Conservation (phyloP, 2,329 filamentous ascomycete species). For the Cladosporium sp. region DNA sequence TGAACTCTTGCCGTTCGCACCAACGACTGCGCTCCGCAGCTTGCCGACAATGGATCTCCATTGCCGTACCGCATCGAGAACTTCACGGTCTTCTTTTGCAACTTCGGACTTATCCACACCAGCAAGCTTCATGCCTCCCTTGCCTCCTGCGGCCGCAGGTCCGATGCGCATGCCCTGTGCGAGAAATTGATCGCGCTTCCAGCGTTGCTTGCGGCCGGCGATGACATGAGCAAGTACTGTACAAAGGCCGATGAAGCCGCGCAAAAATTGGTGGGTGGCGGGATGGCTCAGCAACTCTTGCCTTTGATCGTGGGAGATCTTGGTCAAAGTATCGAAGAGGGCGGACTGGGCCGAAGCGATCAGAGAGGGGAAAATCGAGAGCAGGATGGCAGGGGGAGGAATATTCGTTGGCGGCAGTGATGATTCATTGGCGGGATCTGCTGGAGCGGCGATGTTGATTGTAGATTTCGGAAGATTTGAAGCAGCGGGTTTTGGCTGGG, state of each 20-base stretch:
- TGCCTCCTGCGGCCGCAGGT: slow-evolving; percentile 64
- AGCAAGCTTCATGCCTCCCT: slow-evolving; percentile 84
- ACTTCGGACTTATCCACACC: slow-evolving; percentile 79
- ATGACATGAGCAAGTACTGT: slow-evolving; percentile 74
- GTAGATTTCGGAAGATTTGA: slow-evolving; percentile 9
- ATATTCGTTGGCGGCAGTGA: slow-evolving; percentile 67
- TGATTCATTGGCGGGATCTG: slow-evolving; percentile 2
- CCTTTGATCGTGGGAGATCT: slow-evolving; percentile 47
- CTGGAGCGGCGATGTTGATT: slow-evolving; percentile 1
- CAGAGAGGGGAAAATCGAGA: slow-evolving; percentile 70
- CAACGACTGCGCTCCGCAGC: slow-evolving; percentile 67
- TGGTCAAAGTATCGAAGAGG: slow-evolving; percentile 62
- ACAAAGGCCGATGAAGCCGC: slow-evolving; percentile 59
- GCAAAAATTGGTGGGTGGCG: slow-evolving; percentile 59
- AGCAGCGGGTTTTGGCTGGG: not conserved
- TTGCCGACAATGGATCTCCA: slow-evolving; percentile 76
- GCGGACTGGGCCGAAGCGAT: slow-evolving; percentile 61
- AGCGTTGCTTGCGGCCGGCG: slow-evolving; percentile 77
- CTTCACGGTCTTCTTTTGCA: slow-evolving; percentile 81
- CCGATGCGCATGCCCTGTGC: slow-evolving; percentile 85
- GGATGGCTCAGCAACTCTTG: slow-evolving; percentile 59
- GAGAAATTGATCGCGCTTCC: slow-evolving; percentile 84
- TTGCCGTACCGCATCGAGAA: slow-evolving; percentile 66
- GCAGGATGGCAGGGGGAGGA: slow-evolving; percentile 78
- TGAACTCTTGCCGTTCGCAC: slow-evolving; percentile 39